These are phyloP conservation scores for Cladosporium phlei DNA, from an alignment of 2,329 filamentous ascomycete species.

Conservation along the genomic window DNA sequence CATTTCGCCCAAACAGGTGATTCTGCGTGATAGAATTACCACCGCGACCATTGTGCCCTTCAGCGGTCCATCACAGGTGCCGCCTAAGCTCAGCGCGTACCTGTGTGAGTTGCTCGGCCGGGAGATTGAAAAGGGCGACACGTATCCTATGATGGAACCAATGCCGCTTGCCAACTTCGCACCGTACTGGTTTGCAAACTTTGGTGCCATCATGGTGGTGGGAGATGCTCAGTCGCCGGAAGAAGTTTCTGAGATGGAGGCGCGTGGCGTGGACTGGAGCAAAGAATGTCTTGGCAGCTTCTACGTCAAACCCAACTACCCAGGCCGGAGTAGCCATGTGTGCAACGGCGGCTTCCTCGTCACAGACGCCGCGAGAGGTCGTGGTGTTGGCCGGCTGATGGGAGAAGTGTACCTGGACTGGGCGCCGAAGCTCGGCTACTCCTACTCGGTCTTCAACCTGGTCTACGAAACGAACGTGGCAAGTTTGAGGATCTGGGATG, in stretches of 20 bases:
- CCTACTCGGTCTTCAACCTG: slow-evolving; percentile 89
- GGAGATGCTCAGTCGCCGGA: slow-evolving; percentile 64
- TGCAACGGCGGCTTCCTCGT: slow-evolving; percentile 61
- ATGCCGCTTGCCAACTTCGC: slow-evolving; percentile 72
- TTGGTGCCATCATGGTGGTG: slow-evolving; percentile 80
- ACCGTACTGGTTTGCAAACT: slow-evolving; percentile 86
- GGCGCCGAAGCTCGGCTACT: slow-evolving; percentile 64
- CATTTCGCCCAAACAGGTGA: slow-evolving; percentile 71
- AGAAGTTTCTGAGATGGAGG: slow-evolving; percentile 45
- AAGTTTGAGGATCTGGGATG: slow-evolving; percentile 87
- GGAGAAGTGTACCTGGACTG: slow-evolving; percentile 50
- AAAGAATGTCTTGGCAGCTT: slow-evolving; percentile 82
- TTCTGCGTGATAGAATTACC: slow-evolving; percentile 76
- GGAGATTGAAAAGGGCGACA: slow-evolving; percentile 88
- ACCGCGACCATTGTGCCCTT: slow-evolving; percentile 81
- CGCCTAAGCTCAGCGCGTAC: slow-evolving; percentile 67
- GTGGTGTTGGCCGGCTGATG: slow-evolving; percentile 49
- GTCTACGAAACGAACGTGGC: slow-evolving; percentile 92
- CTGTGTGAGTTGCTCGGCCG: slow-evolving; percentile 80
- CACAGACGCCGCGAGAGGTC: slow-evolving; percentile 43
- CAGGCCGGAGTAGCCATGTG: slow-evolving; percentile 82
- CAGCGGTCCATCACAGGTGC: slow-evolving; percentile 70
- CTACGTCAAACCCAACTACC: slow-evolving; percentile 92
- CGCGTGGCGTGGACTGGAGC: slow-evolving; percentile 61
- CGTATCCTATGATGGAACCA: slow-evolving; percentile 79